These are phyloP conservation scores for Sicyos edulis DNA, from an alignment of 306 rosid genomes.

Conservation along the genomic window DNA sequence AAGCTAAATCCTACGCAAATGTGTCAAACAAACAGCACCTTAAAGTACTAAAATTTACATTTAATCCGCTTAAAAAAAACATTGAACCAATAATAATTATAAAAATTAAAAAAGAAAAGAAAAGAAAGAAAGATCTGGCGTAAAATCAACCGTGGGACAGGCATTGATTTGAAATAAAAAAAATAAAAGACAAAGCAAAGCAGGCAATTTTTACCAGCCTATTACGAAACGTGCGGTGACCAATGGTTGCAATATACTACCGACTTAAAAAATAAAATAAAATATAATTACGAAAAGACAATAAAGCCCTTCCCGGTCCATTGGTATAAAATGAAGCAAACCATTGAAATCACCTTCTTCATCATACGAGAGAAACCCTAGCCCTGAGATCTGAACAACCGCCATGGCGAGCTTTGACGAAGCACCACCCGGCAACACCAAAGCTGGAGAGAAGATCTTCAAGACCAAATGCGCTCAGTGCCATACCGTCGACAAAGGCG, in stretches of 20 bases:
- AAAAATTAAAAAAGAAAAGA: too few relatives aligned
- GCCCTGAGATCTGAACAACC: neutral
- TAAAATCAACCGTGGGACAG: too few relatives aligned
- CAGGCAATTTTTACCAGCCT: neutral
- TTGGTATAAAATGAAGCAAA: neutral
- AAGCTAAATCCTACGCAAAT: too few relatives aligned
- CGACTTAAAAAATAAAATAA: neutral
- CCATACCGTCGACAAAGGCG: constrained; percentile 16
- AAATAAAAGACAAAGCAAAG: neutral
- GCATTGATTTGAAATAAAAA: too few relatives aligned
- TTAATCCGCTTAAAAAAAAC: too few relatives aligned
- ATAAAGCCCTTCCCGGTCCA: neutral
- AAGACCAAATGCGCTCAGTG: constrained; percentile 21
- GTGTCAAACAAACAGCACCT: too few relatives aligned
- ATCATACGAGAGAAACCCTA: neutral
- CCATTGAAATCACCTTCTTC: neutral
- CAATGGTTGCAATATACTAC: neutral
- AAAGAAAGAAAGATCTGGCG: neutral
- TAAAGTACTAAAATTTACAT: too few relatives aligned
- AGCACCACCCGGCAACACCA: constrained; percentile 13
- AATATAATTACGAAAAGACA: neutral
- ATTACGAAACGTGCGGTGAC: neutral
- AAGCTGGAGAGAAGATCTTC: constrained; percentile 17
- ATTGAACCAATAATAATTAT: too few relatives aligned
- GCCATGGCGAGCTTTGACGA: constrained; percentile 16